Evolutionary conservation across 2,329 filamentous ascomycete species (phyloP).

Genomic region (Phaeosphaeria sp.): DNA sequence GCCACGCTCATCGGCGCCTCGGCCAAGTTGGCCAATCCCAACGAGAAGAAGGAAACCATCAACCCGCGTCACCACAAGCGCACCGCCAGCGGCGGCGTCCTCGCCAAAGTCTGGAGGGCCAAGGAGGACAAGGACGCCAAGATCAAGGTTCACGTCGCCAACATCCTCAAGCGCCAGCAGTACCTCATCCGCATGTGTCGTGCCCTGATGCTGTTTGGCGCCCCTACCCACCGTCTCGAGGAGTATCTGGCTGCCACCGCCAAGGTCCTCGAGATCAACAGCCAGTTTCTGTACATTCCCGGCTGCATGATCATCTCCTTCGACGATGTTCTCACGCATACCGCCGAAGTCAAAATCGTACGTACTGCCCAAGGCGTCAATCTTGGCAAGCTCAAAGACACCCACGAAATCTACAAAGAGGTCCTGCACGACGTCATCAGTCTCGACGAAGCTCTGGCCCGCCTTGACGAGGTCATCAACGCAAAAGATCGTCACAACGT

Average conservation of each 20-base stretch:
- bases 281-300: constrained; percentile 87
- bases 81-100: constrained; percentile 27
- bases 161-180: constrained; percentile 77
- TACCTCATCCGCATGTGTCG: constrained; percentile 87
- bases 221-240: constrained; percentile 88
- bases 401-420: constrained; percentile 79
- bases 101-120: constrained; percentile 35
- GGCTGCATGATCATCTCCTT: constrained; percentile 95
- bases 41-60: constrained; percentile 23
- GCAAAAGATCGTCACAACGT: constrained; percentile 60
- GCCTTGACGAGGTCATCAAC: constrained; percentile 67
- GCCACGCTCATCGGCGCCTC: constrained; percentile 39
- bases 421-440: constrained; percentile 75
- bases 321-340: constrained; percentile 72
- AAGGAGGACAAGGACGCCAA: constrained; percentile 58
- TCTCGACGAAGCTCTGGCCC: constrained; percentile 70
- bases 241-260: constrained; percentile 89
- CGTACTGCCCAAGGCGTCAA: constrained; percentile 73
- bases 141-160: constrained; percentile 66
- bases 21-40: constrained; percentile 36
- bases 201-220: constrained; percentile 86
- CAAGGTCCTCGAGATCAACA: constrained; percentile 82
- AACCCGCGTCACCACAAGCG: constrained; percentile 27
- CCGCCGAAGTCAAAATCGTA: constrained; percentile 79
- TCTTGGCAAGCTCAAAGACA: constrained; percentile 74